Percentiles rank a stretch among this genome's conserved stretches.
phyloP scores from a whole-genome alignment of 2,329 filamentous ascomycete genomes.

The Aspergillus piperis region DNA sequence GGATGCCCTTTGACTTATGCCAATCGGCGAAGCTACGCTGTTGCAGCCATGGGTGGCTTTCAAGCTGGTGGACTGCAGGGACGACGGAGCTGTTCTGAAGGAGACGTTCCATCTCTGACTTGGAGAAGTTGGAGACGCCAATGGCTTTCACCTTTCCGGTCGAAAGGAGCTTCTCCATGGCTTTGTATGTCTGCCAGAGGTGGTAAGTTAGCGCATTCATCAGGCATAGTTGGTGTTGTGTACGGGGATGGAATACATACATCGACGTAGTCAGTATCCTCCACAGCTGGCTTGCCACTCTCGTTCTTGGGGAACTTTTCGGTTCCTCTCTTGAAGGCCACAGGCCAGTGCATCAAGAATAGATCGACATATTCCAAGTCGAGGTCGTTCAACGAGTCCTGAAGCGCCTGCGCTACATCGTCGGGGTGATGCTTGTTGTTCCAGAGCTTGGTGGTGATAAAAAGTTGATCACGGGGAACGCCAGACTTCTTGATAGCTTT shows the following conservation, averaged over 20 bases:
- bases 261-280: slow-evolving; percentile 52
- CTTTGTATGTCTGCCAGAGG: slow-evolving; percentile 49
- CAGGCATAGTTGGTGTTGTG: neutral
- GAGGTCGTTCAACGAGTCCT: slow-evolving; percentile 63
- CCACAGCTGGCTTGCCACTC: slow-evolving; percentile 45
- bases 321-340: slow-evolving; percentile 54
- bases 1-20: slow-evolving; percentile 53
- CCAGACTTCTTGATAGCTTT: slow-evolving; percentile 64
- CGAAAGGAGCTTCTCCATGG: slow-evolving; percentile 48
- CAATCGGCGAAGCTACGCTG: slow-evolving; percentile 52
- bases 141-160: slow-evolving; percentile 52
- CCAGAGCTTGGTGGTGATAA: slow-evolving; percentile 69
- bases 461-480: slow-evolving; percentile 65
- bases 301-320: slow-evolving; percentile 49
- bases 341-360: slow-evolving; percentile 69
- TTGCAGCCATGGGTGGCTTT: slow-evolving; percentile 56
- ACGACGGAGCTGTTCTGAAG: slow-evolving; percentile 48
- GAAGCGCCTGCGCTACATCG: slow-evolving; percentile 63
- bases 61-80: slow-evolving; percentile 54
- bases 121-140: slow-evolving; percentile 56
- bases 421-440: slow-evolving; percentile 64
- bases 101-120: slow-evolving; percentile 51
- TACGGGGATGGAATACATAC: slow-evolving; percentile 28
- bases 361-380: slow-evolving; percentile 68
- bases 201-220: neutral